Percentiles rank a stretch among this genome's conserved stretches.
Conservation (phyloP, 2,329 filamentous ascomycete genomes). For the Fusarium hostae region DNA sequence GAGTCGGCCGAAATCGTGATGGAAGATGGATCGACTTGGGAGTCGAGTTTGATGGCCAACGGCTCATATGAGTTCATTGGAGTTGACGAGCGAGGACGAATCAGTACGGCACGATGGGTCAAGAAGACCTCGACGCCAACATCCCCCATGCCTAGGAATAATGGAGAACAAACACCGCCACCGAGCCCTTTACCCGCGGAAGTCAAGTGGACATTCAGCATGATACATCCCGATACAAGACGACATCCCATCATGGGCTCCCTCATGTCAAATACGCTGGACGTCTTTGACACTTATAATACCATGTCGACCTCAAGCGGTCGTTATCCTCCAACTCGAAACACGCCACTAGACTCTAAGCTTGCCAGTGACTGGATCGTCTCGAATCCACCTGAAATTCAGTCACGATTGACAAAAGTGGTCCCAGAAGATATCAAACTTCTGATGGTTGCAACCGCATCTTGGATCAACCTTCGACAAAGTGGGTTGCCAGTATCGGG, state of each 20-base stretch:
- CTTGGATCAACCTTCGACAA: constrained; percentile 53
- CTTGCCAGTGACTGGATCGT: constrained; percentile 37
- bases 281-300: constrained; percentile 76
- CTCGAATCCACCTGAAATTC: constrained; percentile 33
- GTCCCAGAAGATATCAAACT: constrained; percentile 50
- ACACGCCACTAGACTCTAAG: constrained; percentile 43
- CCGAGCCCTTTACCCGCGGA: constrained; percentile 50
- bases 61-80: constrained; percentile 75
- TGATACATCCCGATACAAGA: constrained; percentile 74
- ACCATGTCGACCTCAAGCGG: constrained; percentile 62
- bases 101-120: constrained; percentile 76
- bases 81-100: constrained; percentile 66
- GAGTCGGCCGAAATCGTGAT: constrained; percentile 74
- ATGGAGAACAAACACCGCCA: constrained; percentile 39
- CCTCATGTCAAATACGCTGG: constrained; percentile 70
- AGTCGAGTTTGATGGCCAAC: constrained; percentile 61
- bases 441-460: constrained; percentile 53
- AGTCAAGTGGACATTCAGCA: constrained; percentile 78
- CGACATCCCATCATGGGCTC: constrained; percentile 80
- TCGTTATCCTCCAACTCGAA: constrained; percentile 59
- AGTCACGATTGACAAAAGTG: constrained; percentile 46
- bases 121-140: constrained; percentile 52
- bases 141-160: constrained; percentile 25
- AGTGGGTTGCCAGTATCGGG: constrained; percentile 50
- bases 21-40: constrained; percentile 70